Evolutionary conservation across 768 basidiomycete genomes (phyloP).

Genomic region (Russula brevipes): DNA sequence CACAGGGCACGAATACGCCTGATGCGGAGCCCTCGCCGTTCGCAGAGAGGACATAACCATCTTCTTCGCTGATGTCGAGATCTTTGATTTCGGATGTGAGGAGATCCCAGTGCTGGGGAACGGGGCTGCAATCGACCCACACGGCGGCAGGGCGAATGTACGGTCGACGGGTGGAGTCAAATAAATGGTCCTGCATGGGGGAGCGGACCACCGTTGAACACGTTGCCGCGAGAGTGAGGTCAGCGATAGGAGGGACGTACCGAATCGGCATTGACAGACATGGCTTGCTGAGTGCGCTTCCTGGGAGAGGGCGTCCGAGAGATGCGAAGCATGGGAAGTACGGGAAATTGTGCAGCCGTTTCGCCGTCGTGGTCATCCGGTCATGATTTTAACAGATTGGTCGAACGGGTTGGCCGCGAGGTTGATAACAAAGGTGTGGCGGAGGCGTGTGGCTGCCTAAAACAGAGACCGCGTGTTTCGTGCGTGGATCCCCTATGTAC

Average conservation of each 20-base stretch:
- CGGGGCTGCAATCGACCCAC: conserved; percentile 3
- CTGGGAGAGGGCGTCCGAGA: background rate
- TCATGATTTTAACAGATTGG: conserved; percentile 11
- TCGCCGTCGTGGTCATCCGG: background rate
- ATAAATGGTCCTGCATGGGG: background rate
- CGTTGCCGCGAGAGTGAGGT: background rate
- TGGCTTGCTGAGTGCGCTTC: background rate
- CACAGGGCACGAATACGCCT: conserved; percentile 11
- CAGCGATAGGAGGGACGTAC: background rate
- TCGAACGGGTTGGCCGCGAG: background rate
- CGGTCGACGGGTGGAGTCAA: conserved; percentile 3
- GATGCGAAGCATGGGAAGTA: background rate
- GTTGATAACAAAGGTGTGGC: background rate
- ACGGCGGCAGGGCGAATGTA: conserved; percentile 8
- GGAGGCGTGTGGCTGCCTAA: no score
- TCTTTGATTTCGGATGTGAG: background rate
- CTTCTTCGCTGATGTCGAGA: conserved; percentile 22
- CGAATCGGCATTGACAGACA: background rate
- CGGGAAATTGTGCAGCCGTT: background rate
- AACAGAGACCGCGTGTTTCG: conserved; percentile 13
- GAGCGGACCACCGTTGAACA: background rate
- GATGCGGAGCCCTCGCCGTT: conserved; percentile 15
- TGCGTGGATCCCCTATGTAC: conserved; percentile 8
- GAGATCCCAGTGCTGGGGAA: conserved; percentile 8
- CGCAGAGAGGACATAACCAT: conserved; percentile 23